Evolutionary conservation across 2,329 filamentous ascomycete genomes (phyloP).

Genomic region (Penicillium sp.): DNA sequence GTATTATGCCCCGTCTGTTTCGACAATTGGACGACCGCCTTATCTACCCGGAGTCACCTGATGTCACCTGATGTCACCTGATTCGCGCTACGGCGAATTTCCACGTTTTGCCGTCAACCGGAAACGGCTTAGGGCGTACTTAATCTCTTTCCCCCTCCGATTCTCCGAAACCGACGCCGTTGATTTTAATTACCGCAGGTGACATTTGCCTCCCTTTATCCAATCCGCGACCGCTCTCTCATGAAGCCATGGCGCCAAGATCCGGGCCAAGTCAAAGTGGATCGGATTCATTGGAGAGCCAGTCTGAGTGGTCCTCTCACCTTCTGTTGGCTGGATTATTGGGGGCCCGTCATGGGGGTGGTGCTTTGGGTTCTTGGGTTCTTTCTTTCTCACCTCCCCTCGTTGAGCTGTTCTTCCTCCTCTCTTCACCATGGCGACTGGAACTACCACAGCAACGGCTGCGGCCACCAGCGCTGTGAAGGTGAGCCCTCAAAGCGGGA

Average conservation of each 20-base stretch:
- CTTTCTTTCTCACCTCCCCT: constrained; percentile 13
- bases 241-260: constrained; percentile 1
- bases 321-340: constrained; percentile 5
- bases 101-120: not conserved
- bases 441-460: constrained; percentile 26
- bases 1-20: no score
- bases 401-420: constrained; percentile 2
- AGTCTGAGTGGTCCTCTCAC: not conserved
- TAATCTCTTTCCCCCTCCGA: not conserved
- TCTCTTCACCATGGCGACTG: constrained; percentile 29
- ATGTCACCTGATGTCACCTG: constrained; percentile 1
- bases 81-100: not conserved
- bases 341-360: not conserved
- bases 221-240: constrained; percentile 1
- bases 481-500: constrained; percentile 65
- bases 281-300: not conserved
- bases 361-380: not conserved
- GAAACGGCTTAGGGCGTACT: not conserved
- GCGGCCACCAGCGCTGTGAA: constrained; percentile 14
- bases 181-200: not conserved
- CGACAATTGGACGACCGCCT: not conserved
- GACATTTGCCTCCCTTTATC: not conserved
- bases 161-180: not conserved
- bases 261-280: not conserved
- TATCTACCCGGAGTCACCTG: not conserved